These are phyloP conservation scores for Choiromyces venosus DNA, from an alignment of 495 filamentous ascomycete genomes.

Conservation along the genomic window DNA sequence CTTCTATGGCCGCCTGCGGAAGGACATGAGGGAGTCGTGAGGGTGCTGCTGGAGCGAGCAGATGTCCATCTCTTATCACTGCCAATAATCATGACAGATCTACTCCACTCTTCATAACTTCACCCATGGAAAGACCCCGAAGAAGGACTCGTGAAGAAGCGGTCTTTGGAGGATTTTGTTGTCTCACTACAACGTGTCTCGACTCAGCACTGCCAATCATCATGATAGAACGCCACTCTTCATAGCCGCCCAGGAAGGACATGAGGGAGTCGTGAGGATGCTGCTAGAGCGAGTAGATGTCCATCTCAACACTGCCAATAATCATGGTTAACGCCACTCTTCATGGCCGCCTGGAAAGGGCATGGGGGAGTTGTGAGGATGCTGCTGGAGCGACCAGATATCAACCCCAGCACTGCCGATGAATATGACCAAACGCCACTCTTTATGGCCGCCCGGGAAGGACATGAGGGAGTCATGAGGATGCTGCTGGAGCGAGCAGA, in stretches of 20 bases:
- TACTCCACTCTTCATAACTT: conserved; percentile 83
- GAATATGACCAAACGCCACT: neutral
- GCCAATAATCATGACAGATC: conserved; percentile 46
- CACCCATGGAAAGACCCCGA: conserved; percentile 77
- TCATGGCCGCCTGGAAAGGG: neutral
- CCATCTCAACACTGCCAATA: neutral
- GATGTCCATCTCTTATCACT: conserved; percentile 54
- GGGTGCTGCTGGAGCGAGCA: neutral
- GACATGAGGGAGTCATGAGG: neutral
- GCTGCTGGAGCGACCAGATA: neutral
- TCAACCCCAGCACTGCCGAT: neutral
- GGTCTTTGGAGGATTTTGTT: conserved; percentile 78
- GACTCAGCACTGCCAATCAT: conserved; percentile 72
- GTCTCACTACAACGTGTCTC: conserved; percentile 80
- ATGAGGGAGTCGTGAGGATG: neutral
- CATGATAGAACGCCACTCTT: conserved; percentile 45
- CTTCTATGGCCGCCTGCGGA: conserved; percentile 63
- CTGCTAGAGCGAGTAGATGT: neutral
- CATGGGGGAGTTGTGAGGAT: neutral
- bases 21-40: neutral
- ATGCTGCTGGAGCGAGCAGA: neutral
- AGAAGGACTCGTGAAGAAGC: conserved; percentile 64
- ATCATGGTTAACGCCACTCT: neutral
- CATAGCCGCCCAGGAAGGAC: neutral
- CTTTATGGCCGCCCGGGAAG: neutral